Evolutionary conservation across 768 basidiomycete genomes (phyloP).

Genomic region (Rhodotorula toruloides): DNA sequence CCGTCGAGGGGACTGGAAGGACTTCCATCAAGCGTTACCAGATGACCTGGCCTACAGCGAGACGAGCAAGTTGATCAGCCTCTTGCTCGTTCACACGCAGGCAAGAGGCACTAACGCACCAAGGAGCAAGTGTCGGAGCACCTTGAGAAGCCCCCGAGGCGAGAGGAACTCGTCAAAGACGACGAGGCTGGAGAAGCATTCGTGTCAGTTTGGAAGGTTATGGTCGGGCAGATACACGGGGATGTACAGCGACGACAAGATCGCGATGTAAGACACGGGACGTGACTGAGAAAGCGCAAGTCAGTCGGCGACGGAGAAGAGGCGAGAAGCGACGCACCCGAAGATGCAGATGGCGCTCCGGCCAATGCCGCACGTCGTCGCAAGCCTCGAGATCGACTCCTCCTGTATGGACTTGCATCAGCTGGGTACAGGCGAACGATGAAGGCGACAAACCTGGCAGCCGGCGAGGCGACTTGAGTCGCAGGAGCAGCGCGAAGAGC

Average conservation of each 20-base stretch:
- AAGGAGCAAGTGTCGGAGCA: not conserved
- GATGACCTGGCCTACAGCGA: not conserved
- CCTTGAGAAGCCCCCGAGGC: not conserved
- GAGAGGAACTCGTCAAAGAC: slow-evolving; percentile 2
- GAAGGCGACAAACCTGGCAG: slow-evolving; percentile 60
- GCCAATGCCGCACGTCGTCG: not conserved
- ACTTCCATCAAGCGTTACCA: not conserved
- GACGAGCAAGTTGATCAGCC: not conserved
- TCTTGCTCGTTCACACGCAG: no score
- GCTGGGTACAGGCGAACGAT: not conserved
- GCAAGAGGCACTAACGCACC: not conserved
- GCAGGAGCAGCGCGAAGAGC: slow-evolving; percentile 76
- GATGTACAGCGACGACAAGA: not conserved
- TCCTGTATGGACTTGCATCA: not conserved
- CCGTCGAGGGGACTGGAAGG: not conserved
- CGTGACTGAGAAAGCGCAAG: no score
- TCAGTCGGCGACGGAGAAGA: not conserved
- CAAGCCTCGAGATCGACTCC: not conserved
- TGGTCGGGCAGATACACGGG: not conserved
- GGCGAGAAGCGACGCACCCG: not conserved
- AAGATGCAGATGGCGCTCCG: not conserved
- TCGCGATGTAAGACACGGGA: not conserved
- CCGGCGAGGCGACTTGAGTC: slow-evolving; percentile 74
- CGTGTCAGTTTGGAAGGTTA: not conserved
- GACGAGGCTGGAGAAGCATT: not conserved